Evolutionary conservation across 169 alveolate species (phyloP).

Genomic region (Miamiensis avidus): DNA sequence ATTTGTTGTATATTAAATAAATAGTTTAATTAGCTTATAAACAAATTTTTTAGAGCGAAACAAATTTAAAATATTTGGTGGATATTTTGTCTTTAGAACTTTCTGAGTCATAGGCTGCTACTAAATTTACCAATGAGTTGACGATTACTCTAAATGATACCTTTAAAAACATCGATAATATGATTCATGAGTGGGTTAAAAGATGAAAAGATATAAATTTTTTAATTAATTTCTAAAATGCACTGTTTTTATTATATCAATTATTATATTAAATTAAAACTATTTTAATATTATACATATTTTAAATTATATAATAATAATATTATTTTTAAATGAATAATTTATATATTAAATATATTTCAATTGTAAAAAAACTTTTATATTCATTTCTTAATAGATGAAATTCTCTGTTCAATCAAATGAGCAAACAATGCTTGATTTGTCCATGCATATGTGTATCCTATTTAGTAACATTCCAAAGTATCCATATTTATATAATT

Average conservation of each 20-base stretch:
- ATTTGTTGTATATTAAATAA: background rate
- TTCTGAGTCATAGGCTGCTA: slow-evolving; percentile 7
- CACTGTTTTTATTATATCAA: no score
- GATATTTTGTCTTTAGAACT: background rate
- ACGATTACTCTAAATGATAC: background rate
- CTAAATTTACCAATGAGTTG: slow-evolving; percentile 11
- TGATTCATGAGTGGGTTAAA: slow-evolving; percentile 20
- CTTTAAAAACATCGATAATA: slow-evolving; percentile 12
- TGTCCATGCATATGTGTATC: slow-evolving; percentile 41
- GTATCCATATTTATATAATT: slow-evolving; percentile 45
- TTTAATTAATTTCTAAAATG: background rate
- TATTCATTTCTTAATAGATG: background rate
- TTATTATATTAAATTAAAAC: no score
- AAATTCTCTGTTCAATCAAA: slow-evolving; percentile 26
- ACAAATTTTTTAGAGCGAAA: slow-evolving; percentile 1
- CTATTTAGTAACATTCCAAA: slow-evolving; percentile 34
- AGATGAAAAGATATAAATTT: slow-evolving; percentile 3
- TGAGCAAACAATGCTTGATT: slow-evolving; percentile 44
- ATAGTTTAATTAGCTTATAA: background rate
- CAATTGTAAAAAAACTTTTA: background rate
- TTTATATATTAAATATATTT: no score
- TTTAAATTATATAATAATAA: no score
- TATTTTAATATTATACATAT: no score
- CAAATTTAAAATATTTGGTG: slow-evolving; percentile 6
- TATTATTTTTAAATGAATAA: no score